Evolutionary conservation across 2,329 filamentous ascomycete species (phyloP), one percentile per base, ranked within the genome.

Genomic region (Colletotrichum sp.): DNA sequence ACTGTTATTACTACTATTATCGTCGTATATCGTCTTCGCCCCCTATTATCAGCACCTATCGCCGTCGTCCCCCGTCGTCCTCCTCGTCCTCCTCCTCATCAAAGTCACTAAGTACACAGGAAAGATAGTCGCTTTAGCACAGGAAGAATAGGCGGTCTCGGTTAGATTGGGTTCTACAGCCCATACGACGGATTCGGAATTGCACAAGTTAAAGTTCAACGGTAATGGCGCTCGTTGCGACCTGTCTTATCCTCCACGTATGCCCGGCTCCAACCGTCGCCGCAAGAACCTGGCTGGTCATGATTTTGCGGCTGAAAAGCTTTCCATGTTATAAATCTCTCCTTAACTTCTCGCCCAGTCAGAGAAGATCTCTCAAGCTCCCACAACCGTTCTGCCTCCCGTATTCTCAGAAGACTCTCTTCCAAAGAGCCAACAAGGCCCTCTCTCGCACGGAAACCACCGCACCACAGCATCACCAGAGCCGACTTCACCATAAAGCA

Each of bases 331-430:
- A 8, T 36, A 16, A 15, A 8, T 6, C 34, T 15, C 34, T 36
- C 1, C 18, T 43, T 10, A 43, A 3, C 4, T n/a, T 43, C 39
- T 0, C 18, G 5, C 18, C 1, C 39, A n/a, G 39, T n/a, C 39
- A 43, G 8, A 43, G 39, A 43, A 43, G 39, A 43, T 43, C 18
- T n/a, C 39, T 43, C 0, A 43, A 43, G 9, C 39, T 43, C 39
- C 8, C 39, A 3, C 5, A 4, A 43, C 5, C 39, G 39, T 43
- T n/a, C 16, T 1, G 5, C 39, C 0, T 0, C 36, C 16, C 16
- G 8, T 39, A 8, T 39, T 39, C 3, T 16, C 6, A 36, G 1
- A 8, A 36, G 34, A 5, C 30, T 8, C 15, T n/a, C 16, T 18
- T 9, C 16, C 0, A 43, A 18, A n/a, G 39, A 43, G 16, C 16